Evolutionary conservation across 208 protist genomes (phyloP).

Genomic region (Acanthamoeba lenticulata): DNA sequence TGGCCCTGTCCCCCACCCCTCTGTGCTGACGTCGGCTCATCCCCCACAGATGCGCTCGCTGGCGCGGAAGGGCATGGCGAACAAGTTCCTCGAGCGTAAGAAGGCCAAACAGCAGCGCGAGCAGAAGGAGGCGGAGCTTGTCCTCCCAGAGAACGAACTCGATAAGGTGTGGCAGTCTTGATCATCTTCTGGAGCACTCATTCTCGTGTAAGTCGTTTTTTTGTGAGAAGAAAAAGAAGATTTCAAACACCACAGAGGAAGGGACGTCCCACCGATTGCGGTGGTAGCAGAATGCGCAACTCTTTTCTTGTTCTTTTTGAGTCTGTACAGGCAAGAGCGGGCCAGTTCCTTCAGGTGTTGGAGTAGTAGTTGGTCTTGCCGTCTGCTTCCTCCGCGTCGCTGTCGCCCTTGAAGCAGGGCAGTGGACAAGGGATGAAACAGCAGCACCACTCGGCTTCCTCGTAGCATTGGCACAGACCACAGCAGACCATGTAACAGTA

Average conservation of each 20-base stretch:
- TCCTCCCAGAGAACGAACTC: background rate
- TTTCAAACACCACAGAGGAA: too few species aligned
- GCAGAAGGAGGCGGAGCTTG: conserved; percentile 40
- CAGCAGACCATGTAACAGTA: background rate
- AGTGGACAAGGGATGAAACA: background rate
- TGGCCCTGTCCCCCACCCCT: background rate
- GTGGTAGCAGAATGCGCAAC: too few species aligned
- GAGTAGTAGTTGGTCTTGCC: background rate
- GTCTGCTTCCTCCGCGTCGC: background rate
- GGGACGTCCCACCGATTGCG: too few species aligned
- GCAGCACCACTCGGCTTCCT: background rate
- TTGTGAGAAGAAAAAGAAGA: too few species aligned
- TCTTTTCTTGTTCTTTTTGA: too few species aligned
- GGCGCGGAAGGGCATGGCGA: conserved; percentile 19
- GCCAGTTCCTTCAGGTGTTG: background rate
- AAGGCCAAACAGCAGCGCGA: conserved; percentile 18
- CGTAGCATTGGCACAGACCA: background rate
- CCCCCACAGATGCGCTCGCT: background rate
- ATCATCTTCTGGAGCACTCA: background rate
- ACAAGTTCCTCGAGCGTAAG: conserved; percentile 64
- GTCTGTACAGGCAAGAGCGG: background rate
- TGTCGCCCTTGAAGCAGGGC: background rate
- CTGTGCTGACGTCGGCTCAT: background rate
- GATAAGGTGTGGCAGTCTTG: background rate
- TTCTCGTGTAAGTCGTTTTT: too few species aligned